phyloP scores from a whole-genome alignment of 73 alveolate genomes.

The Halteria grandinella region DNA sequence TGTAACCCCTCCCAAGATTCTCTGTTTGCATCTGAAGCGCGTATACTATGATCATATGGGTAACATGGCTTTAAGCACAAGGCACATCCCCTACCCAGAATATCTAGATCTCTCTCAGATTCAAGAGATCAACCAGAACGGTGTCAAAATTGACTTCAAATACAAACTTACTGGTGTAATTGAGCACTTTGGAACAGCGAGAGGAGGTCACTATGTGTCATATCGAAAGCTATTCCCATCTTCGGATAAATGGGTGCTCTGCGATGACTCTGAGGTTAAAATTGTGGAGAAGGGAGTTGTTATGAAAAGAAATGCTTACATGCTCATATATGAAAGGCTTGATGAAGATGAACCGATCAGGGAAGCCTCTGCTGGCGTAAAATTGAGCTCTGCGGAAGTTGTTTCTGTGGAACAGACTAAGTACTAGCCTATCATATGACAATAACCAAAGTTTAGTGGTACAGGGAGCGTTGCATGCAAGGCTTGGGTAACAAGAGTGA shows the following conservation, averaged over 20 bases:
- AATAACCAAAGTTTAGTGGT: too few species aligned
- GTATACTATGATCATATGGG: conserved; percentile 21
- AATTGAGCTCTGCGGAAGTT: neutral
- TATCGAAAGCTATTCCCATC: conserved; percentile 34
- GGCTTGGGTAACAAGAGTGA: too few species aligned
- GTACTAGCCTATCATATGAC: neutral
- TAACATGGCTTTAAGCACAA: neutral
- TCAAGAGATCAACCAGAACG: neutral
- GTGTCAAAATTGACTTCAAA: neutral
- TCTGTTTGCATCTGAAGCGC: conserved; percentile 45
- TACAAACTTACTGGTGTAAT: conserved; percentile 31
- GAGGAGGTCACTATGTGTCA: conserved; percentile 42
- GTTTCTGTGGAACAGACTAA: neutral
- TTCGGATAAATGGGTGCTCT: conserved; percentile 14
- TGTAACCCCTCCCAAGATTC: conserved; percentile 39
- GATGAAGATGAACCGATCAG: neutral
- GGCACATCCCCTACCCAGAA: neutral
- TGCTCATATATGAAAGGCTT: conserved; percentile 50
- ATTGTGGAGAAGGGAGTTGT: neutral
- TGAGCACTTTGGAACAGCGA: conserved; percentile 42
- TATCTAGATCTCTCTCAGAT: conserved; percentile 8
- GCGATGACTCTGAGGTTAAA: conserved; percentile 15
- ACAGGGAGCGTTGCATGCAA: too few species aligned
- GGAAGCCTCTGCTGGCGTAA: neutral
- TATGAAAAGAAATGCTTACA: conserved; percentile 9